Evolutionary conservation across 441 rosid species (phyloP).

Genomic region (Capsella rubella): DNA sequence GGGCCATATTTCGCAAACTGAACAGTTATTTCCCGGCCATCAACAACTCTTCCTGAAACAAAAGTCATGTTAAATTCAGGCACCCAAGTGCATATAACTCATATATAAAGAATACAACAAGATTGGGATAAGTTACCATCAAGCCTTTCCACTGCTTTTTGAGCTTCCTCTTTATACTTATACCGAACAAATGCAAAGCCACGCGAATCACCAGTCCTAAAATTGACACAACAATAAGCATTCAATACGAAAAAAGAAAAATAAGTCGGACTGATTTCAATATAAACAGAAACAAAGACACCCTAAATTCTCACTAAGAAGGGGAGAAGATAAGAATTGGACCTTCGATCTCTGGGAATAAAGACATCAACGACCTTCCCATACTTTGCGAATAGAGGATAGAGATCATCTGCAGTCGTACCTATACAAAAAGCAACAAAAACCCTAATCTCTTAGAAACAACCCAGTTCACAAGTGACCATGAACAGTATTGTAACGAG

Average conservation of each 20-base stretch:
- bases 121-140: slow-evolving; percentile 53
- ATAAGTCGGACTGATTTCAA: not conserved
- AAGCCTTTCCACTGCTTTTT: slow-evolving; percentile 78
- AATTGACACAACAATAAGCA: slow-evolving; percentile 1
- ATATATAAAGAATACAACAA: not conserved
- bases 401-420: slow-evolving; percentile 76
- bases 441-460: slow-evolving; percentile 27
- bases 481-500: not conserved
- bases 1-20: slow-evolving; percentile 85
- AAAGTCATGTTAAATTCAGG: not conserved
- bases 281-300: not conserved
- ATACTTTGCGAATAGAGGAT: slow-evolving; percentile 76
- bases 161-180: slow-evolving; percentile 81
- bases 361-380: slow-evolving; percentile 81
- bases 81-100: not conserved
- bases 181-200: slow-evolving; percentile 84
- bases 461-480: slow-evolving; percentile 2
- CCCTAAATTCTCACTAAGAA: slow-evolving; percentile 1
- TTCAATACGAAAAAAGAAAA: not conserved
- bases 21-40: slow-evolving; percentile 78
- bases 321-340: not conserved
- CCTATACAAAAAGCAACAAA: slow-evolving; percentile 45
- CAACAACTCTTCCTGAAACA: slow-evolving; percentile 72
- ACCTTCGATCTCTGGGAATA: slow-evolving; percentile 84
- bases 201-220: slow-evolving; percentile 77